Evolutionary conservation across 768 basidiomycete species (phyloP).

Genomic region (Podaxis sp.): DNA sequence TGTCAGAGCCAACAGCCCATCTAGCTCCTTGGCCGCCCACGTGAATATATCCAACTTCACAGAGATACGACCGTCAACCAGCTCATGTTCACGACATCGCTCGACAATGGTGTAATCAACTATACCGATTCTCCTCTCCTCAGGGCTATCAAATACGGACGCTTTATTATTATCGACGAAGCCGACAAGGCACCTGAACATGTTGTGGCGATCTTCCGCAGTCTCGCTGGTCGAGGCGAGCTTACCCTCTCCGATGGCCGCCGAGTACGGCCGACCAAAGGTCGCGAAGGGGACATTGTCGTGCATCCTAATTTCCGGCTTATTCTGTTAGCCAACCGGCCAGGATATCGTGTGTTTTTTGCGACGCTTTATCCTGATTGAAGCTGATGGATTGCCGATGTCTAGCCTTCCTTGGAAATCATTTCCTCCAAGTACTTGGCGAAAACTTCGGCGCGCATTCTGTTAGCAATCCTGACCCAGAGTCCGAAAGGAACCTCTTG

Average conservation of each 20-base stretch:
- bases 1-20: background rate
- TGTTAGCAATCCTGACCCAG: slow-evolving; percentile 65
- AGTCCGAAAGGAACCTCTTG: slow-evolving; percentile 61
- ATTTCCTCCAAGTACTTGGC: slow-evolving; percentile 70
- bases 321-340: slow-evolving; percentile 63
- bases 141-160: slow-evolving; percentile 58
- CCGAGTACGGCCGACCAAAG: slow-evolving; percentile 44
- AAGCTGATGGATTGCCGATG: background rate
- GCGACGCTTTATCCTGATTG: background rate
- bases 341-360: slow-evolving; percentile 60
- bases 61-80: slow-evolving; percentile 71
- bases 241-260: slow-evolving; percentile 65
- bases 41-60: slow-evolving; percentile 72
- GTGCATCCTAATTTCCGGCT: slow-evolving; percentile 67
- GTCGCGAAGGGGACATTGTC: slow-evolving; percentile 53
- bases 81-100: slow-evolving; percentile 65
- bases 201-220: slow-evolving; percentile 70
- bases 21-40: slow-evolving; percentile 58
- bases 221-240: slow-evolving; percentile 64
- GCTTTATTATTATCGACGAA: slow-evolving; percentile 70
- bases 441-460: slow-evolving; percentile 70
- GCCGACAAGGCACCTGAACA: slow-evolving; percentile 76
- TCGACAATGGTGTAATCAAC: slow-evolving; percentile 56
- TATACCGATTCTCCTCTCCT: slow-evolving; percentile 68
- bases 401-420: slow-evolving; percentile 69